A percentile compares a stretch with the other conserved stretches of the same genome.
These are phyloP conservation scores for Pulicaria dysenterica DNA, from an alignment of 129 eudicot species.

Conservation along the genomic window DNA sequence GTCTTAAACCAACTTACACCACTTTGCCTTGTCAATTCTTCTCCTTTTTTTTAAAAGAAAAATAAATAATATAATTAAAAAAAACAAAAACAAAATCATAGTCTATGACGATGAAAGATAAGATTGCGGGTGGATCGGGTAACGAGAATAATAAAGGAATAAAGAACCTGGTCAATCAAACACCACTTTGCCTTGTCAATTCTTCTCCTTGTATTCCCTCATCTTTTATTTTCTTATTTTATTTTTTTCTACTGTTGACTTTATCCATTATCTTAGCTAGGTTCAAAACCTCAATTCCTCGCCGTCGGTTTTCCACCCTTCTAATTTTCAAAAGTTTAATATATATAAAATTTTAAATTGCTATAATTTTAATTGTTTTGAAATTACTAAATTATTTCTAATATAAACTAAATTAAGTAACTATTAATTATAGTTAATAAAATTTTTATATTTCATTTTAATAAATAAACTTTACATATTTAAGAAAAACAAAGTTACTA, in stretches of 20 bases:
- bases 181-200: conserved; percentile 34
- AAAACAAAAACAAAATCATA: background rate
- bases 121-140: conserved; percentile 17
- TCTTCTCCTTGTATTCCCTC: conserved; percentile 20
- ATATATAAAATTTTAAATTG: background rate
- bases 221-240: background rate
- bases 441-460: too few species aligned
- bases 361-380: too few species aligned
- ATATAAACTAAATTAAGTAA: too few species aligned
- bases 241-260: background rate
- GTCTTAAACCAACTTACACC: too few species aligned
- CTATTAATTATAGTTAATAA: too few species aligned
- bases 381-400: too few species aligned
- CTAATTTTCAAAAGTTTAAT: background rate
- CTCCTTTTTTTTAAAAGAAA: too few species aligned
- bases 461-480: too few species aligned
- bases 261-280: conserved; percentile 15
- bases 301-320: conserved; percentile 16
- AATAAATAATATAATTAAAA: background rate
- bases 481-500: too few species aligned
- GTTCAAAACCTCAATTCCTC: conserved; percentile 23
- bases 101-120: background rate
- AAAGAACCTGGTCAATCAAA: conserved; percentile 32
- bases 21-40: too few species aligned
- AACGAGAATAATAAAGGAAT: conserved; percentile 11